Evolutionary conservation across 2,329 filamentous ascomycete species (phyloP), one percentile per base, ranked within the genome.

Genomic region (Trichoderma polysporum): DNA sequence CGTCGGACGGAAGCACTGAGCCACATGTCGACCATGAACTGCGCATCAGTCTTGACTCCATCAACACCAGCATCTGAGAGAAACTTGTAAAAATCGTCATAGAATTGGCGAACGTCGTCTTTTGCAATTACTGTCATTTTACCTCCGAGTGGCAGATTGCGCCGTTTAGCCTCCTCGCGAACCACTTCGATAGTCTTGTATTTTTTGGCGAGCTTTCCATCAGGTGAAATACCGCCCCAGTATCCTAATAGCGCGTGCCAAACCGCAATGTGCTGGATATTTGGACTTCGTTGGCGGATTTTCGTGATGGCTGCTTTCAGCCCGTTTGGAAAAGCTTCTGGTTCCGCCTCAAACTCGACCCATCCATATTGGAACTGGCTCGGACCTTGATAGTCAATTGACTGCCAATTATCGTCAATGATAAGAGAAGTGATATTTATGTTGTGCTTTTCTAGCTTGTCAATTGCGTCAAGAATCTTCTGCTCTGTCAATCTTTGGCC

Each of bases 401-500:
- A 87, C 77, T 97, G 94, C 95, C 95, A 99, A 73, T 96, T 97
- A 75, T 99, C 95, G 72, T 99, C 95, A 69, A 99, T 97, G 69
- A 98, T 97, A 2, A 99, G 83, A 73, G 89, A 97, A 0, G 88
- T 90, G 53, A 98, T 85, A 49, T 90, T 88, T 73, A 99, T 92
- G 0, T 89, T 86, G 66, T 91, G 85, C 33, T 88, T 82, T 4
- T 89, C 85, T 12, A 99, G 81, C 1, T 85, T 84, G 67, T 93
- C 87, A 1, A 98, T 81, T 1, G 94, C 93, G 47, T 88, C 78
- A 13, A 93, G 82, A 15, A 99, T 86, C 72, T 93, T 96, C 22
- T 92, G 83, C 68, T 94, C 91, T 0, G 90, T 95, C 37, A 99
- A 82, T 52, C 89, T 82, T 73, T 96, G 92, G 0, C 95, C 95